Evolutionary conservation across 306 rosid genomes (phyloP), one percentile per base, ranked within the genome.

Genomic region (Mimosa pudica): DNA sequence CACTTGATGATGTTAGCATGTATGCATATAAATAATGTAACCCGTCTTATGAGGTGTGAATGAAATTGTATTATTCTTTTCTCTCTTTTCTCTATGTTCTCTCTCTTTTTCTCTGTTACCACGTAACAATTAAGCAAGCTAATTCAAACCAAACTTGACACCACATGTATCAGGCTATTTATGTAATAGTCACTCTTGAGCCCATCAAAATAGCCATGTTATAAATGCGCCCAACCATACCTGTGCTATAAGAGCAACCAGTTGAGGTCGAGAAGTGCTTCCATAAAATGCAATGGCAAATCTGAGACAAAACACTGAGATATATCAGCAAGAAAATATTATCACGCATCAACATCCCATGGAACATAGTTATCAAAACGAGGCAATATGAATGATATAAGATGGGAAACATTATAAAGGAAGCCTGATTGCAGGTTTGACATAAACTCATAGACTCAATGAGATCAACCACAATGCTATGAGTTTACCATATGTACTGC

Each of bases 191-290:
- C 74, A 42, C 17, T 55, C 74, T 82, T 55, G 70, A 79, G 71
- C 38, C 74, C 72, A 32, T 79, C 33, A 52, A 77, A 45, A 38
- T 70, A 78, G 65, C 48, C 46, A 73, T 52, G 70, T 70, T 35
- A 47, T 38, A 44, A 24, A 9, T 80, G 65, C 41, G 77, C 5
- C 44, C 46, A 80, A 78, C 66, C 86, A 79, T 92, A 94, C 98
- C 91, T 94, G 98, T 3, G 98, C 97, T 82, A 91, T 82, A 75
- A 94, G 97, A 72, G 97, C 98, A 85, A 94, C 98, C 85, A 94
- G 82, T 68, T 87, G 98, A 74, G 98, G 92, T 73, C 82, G 88
- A 87, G 97, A 83, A 61, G 97, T 76, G 84, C 93, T 87, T 9
- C 97, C 97, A 65, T 76, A 71, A 82, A 94, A 94, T 81, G 97